phyloP scores from a whole-genome alignment of 202 grass and related monocot genomes.

The Hordeum pubiflorum region DNA sequence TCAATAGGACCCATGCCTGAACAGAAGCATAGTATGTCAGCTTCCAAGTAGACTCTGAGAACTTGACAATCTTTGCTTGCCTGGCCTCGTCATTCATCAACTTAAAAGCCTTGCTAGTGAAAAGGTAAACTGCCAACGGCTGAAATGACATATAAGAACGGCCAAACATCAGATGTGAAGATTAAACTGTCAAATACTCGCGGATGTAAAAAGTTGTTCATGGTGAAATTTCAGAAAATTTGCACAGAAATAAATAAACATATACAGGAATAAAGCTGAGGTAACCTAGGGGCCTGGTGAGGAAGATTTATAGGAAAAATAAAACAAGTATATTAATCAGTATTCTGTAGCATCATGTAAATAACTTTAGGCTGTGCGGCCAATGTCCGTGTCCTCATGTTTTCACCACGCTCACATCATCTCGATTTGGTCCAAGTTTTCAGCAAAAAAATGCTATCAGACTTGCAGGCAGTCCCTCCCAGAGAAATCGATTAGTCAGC shows the following conservation, averaged over 20 bases:
- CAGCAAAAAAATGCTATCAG: background rate
- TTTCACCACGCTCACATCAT: background rate
- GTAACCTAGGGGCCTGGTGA: background rate
- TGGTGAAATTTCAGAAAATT: background rate
- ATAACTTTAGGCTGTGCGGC: background rate
- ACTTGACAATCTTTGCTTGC: constrained; percentile 72
- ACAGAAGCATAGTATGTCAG: constrained; percentile 79
- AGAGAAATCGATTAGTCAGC: background rate
- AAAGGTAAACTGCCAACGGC: constrained; percentile 57
- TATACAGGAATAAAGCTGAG: background rate
- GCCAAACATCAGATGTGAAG: background rate
- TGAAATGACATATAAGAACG: constrained; percentile 36
- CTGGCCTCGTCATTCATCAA: constrained; percentile 53
- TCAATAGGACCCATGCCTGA: constrained; percentile 75
- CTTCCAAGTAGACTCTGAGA: constrained; percentile 97
- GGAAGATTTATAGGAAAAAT: background rate
- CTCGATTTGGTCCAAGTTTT: background rate
- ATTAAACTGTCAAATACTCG: background rate
- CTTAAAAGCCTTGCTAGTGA: constrained; percentile 43
- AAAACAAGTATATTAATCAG: background rate
- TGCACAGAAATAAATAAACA: background rate
- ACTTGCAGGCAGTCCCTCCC: background rate
- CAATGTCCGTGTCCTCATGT: background rate
- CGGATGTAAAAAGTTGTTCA: background rate
- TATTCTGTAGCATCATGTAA: background rate